Conservation (phyloP, 352 stramenopile species). For the Phytophthora capsici region DNA sequence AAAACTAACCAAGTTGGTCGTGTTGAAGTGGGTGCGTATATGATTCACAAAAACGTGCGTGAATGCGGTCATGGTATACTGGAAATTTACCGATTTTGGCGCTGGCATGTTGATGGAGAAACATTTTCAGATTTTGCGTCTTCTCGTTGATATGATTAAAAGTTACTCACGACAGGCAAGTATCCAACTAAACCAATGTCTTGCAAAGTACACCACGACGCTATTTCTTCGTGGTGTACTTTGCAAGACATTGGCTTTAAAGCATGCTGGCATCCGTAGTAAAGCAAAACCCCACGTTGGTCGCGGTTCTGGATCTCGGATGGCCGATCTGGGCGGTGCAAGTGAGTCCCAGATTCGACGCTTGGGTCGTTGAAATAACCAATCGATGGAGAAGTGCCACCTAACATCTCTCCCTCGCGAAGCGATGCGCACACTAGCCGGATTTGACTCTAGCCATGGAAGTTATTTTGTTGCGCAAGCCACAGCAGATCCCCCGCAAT, state of each 20-base stretch:
- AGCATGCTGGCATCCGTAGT: not conserved
- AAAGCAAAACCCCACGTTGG: not conserved
- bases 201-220: not conserved
- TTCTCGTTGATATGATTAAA: not conserved
- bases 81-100: not conserved
- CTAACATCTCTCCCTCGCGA: not conserved
- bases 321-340: not conserved
- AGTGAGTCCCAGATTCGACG: constrained; percentile 21
- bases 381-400: constrained; percentile 16
- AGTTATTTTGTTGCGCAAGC: not conserved
- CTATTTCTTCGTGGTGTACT: too few relatives aligned
- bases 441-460: not conserved
- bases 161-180: not conserved
- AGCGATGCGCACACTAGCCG: constrained; percentile 8
- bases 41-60: too few relatives aligned
- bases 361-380: constrained; percentile 8
- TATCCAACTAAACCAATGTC: not conserved
- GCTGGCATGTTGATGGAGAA: not conserved
- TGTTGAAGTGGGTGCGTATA: too few relatives aligned
- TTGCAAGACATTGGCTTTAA: too few relatives aligned
- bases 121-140: not conserved
- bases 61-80: too few relatives aligned
- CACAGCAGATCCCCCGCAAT: not conserved
- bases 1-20: too few relatives aligned
- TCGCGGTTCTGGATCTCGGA: not conserved